These are phyloP conservation scores for Proliferodiscus dingleyae DNA, from an alignment of 2,329 filamentous ascomycete genomes.

Conservation along the genomic window DNA sequence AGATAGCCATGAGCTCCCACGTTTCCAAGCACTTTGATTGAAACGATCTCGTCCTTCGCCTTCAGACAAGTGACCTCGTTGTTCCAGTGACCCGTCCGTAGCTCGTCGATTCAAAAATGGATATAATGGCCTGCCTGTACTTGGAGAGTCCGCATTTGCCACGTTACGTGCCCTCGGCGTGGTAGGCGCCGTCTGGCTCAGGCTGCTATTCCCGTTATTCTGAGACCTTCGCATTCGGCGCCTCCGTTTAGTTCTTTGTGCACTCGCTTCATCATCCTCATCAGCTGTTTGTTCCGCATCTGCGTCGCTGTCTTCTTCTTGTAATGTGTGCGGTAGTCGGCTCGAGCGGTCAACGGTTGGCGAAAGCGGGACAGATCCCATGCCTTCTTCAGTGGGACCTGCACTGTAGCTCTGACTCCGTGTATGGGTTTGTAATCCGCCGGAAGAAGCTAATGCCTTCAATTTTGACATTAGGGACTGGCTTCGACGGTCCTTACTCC, in stretches of 20 bases:
- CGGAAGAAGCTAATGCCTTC: slow-evolving; percentile 61
- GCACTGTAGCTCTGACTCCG: slow-evolving; percentile 36
- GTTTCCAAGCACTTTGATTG: slow-evolving; percentile 50
- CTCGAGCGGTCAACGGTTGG: slow-evolving; percentile 42
- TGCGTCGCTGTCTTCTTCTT: slow-evolving; percentile 63
- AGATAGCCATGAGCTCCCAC: slow-evolving; percentile 42
- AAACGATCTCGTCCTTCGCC: slow-evolving; percentile 66
- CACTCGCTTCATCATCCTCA: slow-evolving; percentile 52
- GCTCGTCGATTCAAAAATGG: slow-evolving; percentile 54
- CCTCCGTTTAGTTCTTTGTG: slow-evolving; percentile 54
- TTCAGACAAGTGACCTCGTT: slow-evolving; percentile 65
- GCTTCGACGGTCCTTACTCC: slow-evolving; percentile 53
- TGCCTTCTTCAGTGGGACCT: slow-evolving; percentile 31
- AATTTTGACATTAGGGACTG: slow-evolving; percentile 73
- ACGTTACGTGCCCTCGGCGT: slow-evolving; percentile 46
- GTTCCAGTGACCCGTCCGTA: slow-evolving; percentile 54
- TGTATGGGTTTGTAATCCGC: slow-evolving; percentile 39
- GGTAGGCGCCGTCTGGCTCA: slow-evolving; percentile 57
- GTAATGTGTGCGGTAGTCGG: slow-evolving; percentile 49
- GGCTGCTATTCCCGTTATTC: slow-evolving; percentile 53
- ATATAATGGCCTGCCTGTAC: slow-evolving; percentile 35
- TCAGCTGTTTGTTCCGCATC: slow-evolving; percentile 86
- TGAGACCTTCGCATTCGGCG: slow-evolving; percentile 55
- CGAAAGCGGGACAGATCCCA: slow-evolving; percentile 41
- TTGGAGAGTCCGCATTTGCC: slow-evolving; percentile 25